These are phyloP conservation scores for Fusarium longipes DNA, from an alignment of 2,329 filamentous ascomycete genomes.

Conservation along the genomic window DNA sequence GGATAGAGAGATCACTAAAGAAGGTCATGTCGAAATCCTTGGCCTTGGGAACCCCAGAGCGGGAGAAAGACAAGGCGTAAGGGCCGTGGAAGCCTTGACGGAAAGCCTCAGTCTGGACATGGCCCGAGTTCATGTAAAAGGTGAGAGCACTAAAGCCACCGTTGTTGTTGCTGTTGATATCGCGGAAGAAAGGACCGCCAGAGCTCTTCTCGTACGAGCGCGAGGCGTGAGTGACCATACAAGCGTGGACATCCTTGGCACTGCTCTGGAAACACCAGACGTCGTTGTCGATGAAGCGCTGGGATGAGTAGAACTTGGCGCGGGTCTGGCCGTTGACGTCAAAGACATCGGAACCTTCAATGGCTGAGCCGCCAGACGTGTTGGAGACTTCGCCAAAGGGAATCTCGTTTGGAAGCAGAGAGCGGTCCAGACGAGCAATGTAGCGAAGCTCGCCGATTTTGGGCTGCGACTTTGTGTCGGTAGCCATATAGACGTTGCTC, in stretches of 20 bases:
- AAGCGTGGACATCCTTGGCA: slow-evolving; percentile 63
- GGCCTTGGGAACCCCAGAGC: slow-evolving; percentile 64
- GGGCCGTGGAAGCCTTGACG: slow-evolving; percentile 74
- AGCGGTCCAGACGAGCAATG: slow-evolving; percentile 68
- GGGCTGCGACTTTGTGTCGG: slow-evolving; percentile 69
- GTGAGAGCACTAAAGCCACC: slow-evolving; percentile 68
- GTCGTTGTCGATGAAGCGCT: slow-evolving; percentile 76
- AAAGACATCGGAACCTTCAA: slow-evolving; percentile 71
- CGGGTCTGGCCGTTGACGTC: slow-evolving; percentile 71
- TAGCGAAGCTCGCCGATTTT: slow-evolving; percentile 70
- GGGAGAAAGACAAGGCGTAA: slow-evolving; percentile 70
- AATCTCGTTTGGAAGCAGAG: slow-evolving; percentile 62
- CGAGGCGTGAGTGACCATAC: slow-evolving; percentile 64
- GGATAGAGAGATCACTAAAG: slow-evolving; percentile 67
- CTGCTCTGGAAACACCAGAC: slow-evolving; percentile 69
- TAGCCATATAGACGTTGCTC: slow-evolving; percentile 69
- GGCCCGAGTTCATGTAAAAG: slow-evolving; percentile 76
- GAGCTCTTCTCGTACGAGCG: slow-evolving; percentile 67
- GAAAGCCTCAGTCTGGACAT: slow-evolving; percentile 70
- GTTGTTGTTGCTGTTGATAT: slow-evolving; percentile 74
- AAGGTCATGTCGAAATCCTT: slow-evolving; percentile 66
- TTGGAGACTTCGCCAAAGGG: slow-evolving; percentile 67
- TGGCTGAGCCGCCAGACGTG: slow-evolving; percentile 60
- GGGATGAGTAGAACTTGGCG: slow-evolving; percentile 76
- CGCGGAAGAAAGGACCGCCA: slow-evolving; percentile 74